Evolutionary conservation across 257 asterid genomes (phyloP), one percentile per base, ranked within the genome.

Genomic region (Ilex asprella): DNA sequence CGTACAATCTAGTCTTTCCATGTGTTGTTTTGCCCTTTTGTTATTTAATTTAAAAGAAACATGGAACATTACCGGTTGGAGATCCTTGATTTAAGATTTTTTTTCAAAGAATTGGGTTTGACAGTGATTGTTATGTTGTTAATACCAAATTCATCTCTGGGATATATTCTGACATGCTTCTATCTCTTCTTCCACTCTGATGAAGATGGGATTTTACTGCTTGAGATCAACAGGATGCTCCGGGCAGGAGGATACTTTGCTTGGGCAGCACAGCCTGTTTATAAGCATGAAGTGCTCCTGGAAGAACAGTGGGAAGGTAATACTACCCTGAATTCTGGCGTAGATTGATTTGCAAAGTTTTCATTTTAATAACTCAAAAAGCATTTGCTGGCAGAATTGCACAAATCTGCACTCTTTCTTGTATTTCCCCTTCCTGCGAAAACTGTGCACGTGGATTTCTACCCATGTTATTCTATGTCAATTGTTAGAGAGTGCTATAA

Each of bases 201-300:
- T 62, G 55, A 64, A 92, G 99, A 89, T 85, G 97, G 99, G 31
- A 83, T 92, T 79, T 78, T 84, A 77, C 94, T 92, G 61, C 91
- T 92, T 55, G 99, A 92, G 87, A 92, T 86, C 75, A 86, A 89
- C 62, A 84, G 99, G 83, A 70, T 92, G 86, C 96, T 92, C 60
- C 85, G 97, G 30, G 98, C 93, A 21, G 97, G 96, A 55, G 99
- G 97, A 65, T 92, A 92, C 79, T 92, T 92, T 79, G 85, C 69
- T 59, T 92, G 97, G 97, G 99, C 97, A 10, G 96, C 97, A 43
- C 99, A 92, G 74, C 97, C 99, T 56, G 96, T 89, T 63, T 89
- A 92, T 74, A 89, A 92, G 70, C 97, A 92, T 69, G 99, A 88
- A 76, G 61, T 91, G 32, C 73, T 41, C 65, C 87, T 92, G 44